Evolutionary conservation across 164 flowering plant species (phyloP), one percentile per base, ranked within the genome.

Genomic region (Protea cynaroides): DNA sequence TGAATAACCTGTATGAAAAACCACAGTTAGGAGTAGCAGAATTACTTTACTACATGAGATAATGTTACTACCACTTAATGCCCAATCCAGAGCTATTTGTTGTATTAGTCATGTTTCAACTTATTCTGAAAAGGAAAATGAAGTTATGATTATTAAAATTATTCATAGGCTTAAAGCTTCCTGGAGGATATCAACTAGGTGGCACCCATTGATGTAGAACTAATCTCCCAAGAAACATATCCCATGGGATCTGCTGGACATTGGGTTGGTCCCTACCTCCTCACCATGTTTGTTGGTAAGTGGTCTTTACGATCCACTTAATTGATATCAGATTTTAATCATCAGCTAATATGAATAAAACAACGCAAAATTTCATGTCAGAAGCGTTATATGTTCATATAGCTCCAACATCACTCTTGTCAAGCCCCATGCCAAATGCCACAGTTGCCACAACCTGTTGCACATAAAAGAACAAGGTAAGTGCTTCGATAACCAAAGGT

Each of bases 391-490:
- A 59, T 57, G 19, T 62, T 62, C 96, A 73, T 91, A 94, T 97
- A 69, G 97, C 99, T 78, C 91, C 97, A 78, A 92, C 82, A 61
- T 92, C 92, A 43, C 81, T 82, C 81, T 95, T 95, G 69, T 95
- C 87, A 67, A 95, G 96, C 15, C 99, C 99, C 99, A 95, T 95
- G 65, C 99, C 99, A 71, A 95, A 95, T 72, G 99, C 99, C 75
- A 95, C 97, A 65, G 99, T 95, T 66, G 97, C 97, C 72, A 95
- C 97, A 72, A 95, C 90, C 99, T 94, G 78, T 46, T 65, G 72
- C 46, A 17, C 19, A 57, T 49, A 65, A 50, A 60, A 62, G 58
- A 11, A n/a, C 22, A 52, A 14, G 50, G 47, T 57, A 25, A 73
- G 23, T 53, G 17, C 58, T 68, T 62, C 50, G 14, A 37, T 25